Base-by-base conservation (phyloP, 768 basidiomycete species). In the Kwoniella newhampshirensis region DNA sequence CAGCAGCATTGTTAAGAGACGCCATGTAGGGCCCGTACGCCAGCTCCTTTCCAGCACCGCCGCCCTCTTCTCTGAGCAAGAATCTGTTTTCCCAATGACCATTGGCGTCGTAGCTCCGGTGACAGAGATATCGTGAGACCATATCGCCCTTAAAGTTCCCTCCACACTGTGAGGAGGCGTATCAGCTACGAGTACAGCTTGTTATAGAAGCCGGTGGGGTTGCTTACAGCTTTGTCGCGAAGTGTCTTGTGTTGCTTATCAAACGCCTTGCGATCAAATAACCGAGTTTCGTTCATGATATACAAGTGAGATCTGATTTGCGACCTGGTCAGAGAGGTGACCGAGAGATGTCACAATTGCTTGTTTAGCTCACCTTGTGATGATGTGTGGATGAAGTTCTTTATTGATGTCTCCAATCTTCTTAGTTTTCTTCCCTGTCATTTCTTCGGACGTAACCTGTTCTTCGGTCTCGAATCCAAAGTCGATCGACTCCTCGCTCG, bases 21-120 rank as follows among this genome's bases (percentile, higher is more conserved):
- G 42, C 39, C 11, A 66, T 6, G 39, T 56, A 62, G n/a, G 64
- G 64, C 28, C 60, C 57, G 54, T 66, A 66, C 9, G 60, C 64
- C 45, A 62, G 11, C 28, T 66, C 60, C 42, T 57, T 56, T 11
- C 23, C 42, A 18, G 51, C 47, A 1, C 28, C 40, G 6, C 35
- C 28, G 4, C 44, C 52, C 4, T 51, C 45, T 13, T 27, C 32
- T 1, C 15, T 23, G 13, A 66, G 42, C 1, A 49, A 48, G 30
- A 62, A 51, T 21, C 58, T 52, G 17, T 57, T 62, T 18, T 57
- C 54, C 64, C 64, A 66, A 17, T 62, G 54, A 23, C 64, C 64
- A 26, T 56, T 62, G 27, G 25, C 2, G 3, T 26, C 11, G 36
- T 59, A 66, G 11, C 27, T n/a, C 26, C 56, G 26, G 1, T 27